Conservation (phyloP, 768 basidiomycete species). For the Leucosporidium creatinivorum region DNA sequence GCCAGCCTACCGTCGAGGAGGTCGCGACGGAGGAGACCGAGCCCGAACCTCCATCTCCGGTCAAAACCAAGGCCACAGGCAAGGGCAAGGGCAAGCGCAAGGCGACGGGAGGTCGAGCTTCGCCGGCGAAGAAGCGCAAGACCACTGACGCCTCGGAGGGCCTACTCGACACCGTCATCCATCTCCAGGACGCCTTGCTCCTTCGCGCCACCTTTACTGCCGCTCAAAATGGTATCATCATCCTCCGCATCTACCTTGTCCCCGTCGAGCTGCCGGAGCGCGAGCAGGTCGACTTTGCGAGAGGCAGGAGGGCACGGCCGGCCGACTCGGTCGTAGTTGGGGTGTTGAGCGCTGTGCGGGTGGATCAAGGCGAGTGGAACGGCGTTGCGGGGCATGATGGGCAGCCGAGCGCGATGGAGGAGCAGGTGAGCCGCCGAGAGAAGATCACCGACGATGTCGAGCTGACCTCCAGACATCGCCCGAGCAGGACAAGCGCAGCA, state of each 20-base stretch:
- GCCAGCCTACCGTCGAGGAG: too few species aligned
- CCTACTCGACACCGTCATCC: conserved; percentile 5
- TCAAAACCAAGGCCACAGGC: not conserved
- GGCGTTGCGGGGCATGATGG: not conserved
- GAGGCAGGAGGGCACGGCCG: not conserved
- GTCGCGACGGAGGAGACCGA: too few species aligned
- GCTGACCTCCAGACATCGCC: too few species aligned
- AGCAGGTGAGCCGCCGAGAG: not conserved
- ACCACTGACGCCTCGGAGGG: not conserved
- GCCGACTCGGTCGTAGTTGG: not conserved
- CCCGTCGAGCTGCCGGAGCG: conserved; percentile 16
- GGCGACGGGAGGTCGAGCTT: not conserved
- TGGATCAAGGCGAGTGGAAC: conserved; percentile 2
- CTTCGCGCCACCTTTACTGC: not conserved
- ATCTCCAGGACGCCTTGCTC: not conserved
- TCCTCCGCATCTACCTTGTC: conserved; percentile 25
- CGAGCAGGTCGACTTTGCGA: too few species aligned
- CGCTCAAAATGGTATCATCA: not conserved
- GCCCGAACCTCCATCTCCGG: too few species aligned
- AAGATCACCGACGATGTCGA: too few species aligned
- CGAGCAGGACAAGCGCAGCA: conserved; percentile 14
- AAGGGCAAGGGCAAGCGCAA: not conserved
- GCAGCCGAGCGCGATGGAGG: not conserved
- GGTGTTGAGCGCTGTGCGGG: not conserved
- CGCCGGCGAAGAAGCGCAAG: conserved; percentile 8